Conservation (phyloP, 2,329 filamentous ascomycete genomes). For the Cytospora mali region DNA sequence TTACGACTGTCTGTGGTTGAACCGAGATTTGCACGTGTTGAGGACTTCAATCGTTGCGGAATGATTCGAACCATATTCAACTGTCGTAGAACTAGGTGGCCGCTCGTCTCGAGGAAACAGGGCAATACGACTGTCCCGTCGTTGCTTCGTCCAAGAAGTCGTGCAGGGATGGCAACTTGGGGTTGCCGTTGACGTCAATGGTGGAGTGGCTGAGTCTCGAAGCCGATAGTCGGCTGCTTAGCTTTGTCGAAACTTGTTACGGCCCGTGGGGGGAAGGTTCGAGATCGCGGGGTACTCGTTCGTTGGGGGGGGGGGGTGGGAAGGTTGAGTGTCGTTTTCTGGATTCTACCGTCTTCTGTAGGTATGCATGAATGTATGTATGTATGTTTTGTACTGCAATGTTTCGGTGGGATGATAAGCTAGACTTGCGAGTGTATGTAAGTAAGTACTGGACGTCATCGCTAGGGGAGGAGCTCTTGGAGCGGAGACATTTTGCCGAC, state of each 20-base stretch:
- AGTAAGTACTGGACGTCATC: constrained; percentile 1
- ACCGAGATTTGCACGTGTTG: constrained; percentile 41
- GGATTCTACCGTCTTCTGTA: not conserved
- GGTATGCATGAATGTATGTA: too few relatives aligned
- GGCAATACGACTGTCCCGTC: not conserved
- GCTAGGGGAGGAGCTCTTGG: not conserved
- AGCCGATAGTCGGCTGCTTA: constrained; percentile 3
- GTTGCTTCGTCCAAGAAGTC: constrained; percentile 3
- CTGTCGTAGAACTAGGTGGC: not conserved
- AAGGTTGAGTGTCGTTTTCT: not conserved
- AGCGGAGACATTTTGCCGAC: not conserved
- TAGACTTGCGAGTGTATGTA: not conserved
- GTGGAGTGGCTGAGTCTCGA: constrained; percentile 12
- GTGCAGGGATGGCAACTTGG: constrained; percentile 14
- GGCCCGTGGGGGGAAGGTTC: not conserved
- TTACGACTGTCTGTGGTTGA: constrained; percentile 52
- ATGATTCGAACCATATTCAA: constrained; percentile 60
- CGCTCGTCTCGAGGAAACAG: constrained; percentile 1
- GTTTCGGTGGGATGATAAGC: not conserved
- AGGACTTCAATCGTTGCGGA: constrained; percentile 55
- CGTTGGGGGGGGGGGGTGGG: not conserved
- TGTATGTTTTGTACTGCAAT: not conserved
- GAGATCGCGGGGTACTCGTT: not conserved
- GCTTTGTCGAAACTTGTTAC: not conserved
- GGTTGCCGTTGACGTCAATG: constrained; percentile 21